Evolutionary conservation across 768 basidiomycete genomes (phyloP), one percentile per base, ranked within the genome.

Genomic region (Podaxis mareebaensis): DNA sequence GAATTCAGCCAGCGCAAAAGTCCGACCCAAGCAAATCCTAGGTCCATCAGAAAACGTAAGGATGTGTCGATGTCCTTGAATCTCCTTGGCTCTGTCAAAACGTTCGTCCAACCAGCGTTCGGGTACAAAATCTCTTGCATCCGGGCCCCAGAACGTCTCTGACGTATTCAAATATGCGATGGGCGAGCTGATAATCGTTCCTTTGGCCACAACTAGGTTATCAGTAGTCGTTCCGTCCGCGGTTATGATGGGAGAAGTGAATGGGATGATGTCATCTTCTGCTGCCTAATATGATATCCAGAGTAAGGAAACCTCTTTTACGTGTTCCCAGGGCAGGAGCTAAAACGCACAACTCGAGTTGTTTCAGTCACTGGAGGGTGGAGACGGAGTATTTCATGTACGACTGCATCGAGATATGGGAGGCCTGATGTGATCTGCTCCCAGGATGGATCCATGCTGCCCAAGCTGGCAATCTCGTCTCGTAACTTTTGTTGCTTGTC

Each of bases 61-160:
- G 11, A 85, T 68, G 66, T 85, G 83, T 0, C 78, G 76, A 64
- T 85, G 74, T 13, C 83, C 85, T 66, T 80, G 79, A 2, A 84
- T 72, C 28, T 78, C 77, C 39, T 77, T 78, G 0, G 78, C 77
- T 30, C 66, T 61, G 3, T 63, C 57, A 17, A 64, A 64, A 0
- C 73, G 71, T 13, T 72, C 73, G 4, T 73, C 71, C 8, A 90
- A 73, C 90, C 90, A 91, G 4, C 90, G 77, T 59, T 86, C 85
- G 0, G 89, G 90, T 44, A 81, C 76, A 71, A 86, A 92, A 53
- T 79, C 79, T 24, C 79, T 78, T 3, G 86, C 81, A 61, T 86
- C 81, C 0, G 77, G 68, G 1, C 90, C 90, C 90, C 90, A 91
- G 36, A 88, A 70, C 0, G 71, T 72, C 58, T 77, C 77, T n/a